Base-by-base conservation (phyloP, 2,329 filamentous ascomycete genomes). In the Pleurostoma richardsiae region DNA sequence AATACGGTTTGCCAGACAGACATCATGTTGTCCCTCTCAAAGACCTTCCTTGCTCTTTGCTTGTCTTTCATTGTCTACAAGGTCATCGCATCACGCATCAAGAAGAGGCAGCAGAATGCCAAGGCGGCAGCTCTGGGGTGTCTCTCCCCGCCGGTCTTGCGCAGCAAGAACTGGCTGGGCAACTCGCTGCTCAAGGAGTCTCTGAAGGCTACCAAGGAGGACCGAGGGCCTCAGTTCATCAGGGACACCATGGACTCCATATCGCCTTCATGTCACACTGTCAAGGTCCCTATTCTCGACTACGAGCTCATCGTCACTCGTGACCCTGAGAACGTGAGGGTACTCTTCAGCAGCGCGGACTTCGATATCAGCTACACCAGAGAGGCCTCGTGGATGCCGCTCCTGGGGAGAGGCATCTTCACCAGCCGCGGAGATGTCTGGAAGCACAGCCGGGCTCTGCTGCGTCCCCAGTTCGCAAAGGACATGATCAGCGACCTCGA, bases 401-500 rank as follows among this genome's bases (percentile, higher is more conserved):
- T 66, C 43, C 54, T 67, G 6, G 65, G 65, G 0, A 56, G 63
- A 41, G 64, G 65, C 28, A 63, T 68, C 48, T 67, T 68, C 49
- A 62, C 65, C 3, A 59, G 63, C 30, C 58, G 63, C 11, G 62
- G 62, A 6, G 52, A 57, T 19, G 54, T 54, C 6, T 68, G 63
- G 64, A 64, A 60, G 41, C 57, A 60, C 28, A 66, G 62, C 0
- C 56, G 65, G 2, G 57, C 60, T 10, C 57, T 66, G 6, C 54
- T 67, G 30, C 56, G 64, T 4, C 63, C 62, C 4, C 62, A 65
- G 40, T 60, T 67, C 30, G 53, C 53, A 4, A 45, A 44, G 19
- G 66, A 70, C 33, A 70, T 73, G 49, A 65, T 75, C 45, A 65
- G 65, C 49, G 64, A 75, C 49, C 60, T 74, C 10, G 62, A 65